Evolutionary conservation across 2,329 filamentous ascomycete genomes (phyloP).

Genomic region (Cytospora piceae): DNA sequence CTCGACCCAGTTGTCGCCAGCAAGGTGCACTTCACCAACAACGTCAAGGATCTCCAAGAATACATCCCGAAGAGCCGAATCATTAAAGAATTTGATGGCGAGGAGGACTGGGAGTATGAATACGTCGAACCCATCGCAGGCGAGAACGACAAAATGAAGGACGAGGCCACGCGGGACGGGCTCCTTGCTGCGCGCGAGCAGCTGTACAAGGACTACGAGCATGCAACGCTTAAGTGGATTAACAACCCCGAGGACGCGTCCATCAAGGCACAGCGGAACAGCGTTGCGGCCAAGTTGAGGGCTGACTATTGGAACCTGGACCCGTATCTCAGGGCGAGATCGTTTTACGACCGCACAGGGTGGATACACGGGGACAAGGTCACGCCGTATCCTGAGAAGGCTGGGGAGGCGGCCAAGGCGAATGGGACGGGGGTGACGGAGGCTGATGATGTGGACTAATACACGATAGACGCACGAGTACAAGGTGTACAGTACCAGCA

Average conservation of each 20-base stretch:
- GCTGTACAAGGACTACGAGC: slow-evolving; percentile 75
- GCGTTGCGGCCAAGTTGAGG: slow-evolving; percentile 65
- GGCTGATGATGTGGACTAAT: slow-evolving; percentile 50
- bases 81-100: slow-evolving; percentile 81
- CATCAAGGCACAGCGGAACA: slow-evolving; percentile 61
- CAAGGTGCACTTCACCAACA: slow-evolving; percentile 93
- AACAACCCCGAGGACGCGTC: slow-evolving; percentile 49
- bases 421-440: slow-evolving; percentile 42
- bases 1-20: slow-evolving; percentile 92
- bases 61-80: slow-evolving; percentile 75
- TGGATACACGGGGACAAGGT: slow-evolving; percentile 72
- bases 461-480: slow-evolving; percentile 22
- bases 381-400: slow-evolving; percentile 64
- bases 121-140: slow-evolving; percentile 76
- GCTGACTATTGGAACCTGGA: slow-evolving; percentile 89
- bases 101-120: slow-evolving; percentile 81
- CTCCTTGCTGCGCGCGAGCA: slow-evolving; percentile 66
- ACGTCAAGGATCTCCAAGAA: slow-evolving; percentile 73
- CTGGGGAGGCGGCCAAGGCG: slow-evolving; percentile 33
- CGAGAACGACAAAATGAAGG: slow-evolving; percentile 78
- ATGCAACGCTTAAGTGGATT: slow-evolving; percentile 77
- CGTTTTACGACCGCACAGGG: slow-evolving; percentile 82
- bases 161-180: slow-evolving; percentile 63
- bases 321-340: slow-evolving; percentile 80
- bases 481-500: not conserved